A percentile compares a stretch with the other conserved stretches of the same genome.
Evolutionary conservation across 306 rosid genomes (phyloP).

Genomic region (Acacia crassicarpa): DNA sequence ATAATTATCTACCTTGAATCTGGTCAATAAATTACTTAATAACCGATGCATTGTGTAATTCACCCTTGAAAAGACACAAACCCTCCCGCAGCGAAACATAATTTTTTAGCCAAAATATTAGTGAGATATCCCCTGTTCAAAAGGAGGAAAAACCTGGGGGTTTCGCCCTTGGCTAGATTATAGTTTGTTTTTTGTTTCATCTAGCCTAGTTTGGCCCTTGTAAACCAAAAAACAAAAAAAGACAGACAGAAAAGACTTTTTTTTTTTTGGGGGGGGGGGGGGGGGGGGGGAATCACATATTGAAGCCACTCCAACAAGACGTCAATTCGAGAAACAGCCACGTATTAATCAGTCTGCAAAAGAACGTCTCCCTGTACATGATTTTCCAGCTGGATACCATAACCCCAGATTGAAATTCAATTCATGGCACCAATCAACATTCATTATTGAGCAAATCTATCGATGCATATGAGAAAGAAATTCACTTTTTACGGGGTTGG

Average conservation of each 20-base stretch:
- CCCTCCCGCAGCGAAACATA: neutral
- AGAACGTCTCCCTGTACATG: neutral
- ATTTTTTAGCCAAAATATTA: neutral
- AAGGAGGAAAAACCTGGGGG: neutral
- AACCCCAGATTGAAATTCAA: neutral
- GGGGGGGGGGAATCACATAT: neutral
- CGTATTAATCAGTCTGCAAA: neutral
- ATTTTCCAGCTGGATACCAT: neutral
- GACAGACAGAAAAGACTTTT: neutral
- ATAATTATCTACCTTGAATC: neutral
- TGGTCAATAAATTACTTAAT: neutral
- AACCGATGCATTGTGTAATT: neutral
- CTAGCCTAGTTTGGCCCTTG: no score
- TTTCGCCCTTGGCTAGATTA: no score
- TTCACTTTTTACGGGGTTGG: constrained; percentile 12
- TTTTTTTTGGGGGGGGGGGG: no score
- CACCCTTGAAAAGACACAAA: neutral
- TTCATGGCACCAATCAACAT: neutral
- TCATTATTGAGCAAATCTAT: constrained; percentile 16
- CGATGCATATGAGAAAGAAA: neutral
- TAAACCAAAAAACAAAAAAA: no score
- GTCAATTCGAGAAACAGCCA: neutral
- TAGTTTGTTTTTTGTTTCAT: no score
- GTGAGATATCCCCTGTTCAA: neutral
- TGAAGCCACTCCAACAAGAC: neutral